phyloP scores from a whole-genome alignment of 2,329 filamentous ascomycete genomes.

The Microthyrium microscopicum region DNA sequence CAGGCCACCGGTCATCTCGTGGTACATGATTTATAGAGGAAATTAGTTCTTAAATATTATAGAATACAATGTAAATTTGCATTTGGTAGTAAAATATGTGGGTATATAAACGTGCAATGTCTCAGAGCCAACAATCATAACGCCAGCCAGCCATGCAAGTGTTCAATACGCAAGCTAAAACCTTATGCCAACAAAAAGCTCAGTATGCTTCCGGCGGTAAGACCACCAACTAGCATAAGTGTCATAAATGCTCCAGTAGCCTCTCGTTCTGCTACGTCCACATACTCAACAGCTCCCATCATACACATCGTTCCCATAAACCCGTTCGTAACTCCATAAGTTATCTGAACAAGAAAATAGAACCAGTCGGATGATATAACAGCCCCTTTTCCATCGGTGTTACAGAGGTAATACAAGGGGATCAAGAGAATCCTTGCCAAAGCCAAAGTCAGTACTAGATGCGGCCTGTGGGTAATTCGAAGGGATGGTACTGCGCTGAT shows the following conservation, averaged over 20 bases:
- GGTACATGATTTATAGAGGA: too few species aligned
- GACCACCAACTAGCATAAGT: constrained; percentile 66
- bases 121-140: too few species aligned
- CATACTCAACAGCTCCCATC: constrained; percentile 75
- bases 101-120: too few species aligned
- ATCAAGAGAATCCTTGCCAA: constrained; percentile 53
- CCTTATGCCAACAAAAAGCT: constrained; percentile 58
- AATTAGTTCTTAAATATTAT: too few species aligned
- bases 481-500: constrained; percentile 42
- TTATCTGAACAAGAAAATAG: constrained; percentile 71
- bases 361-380: constrained; percentile 66
- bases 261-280: constrained; percentile 67
- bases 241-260: constrained; percentile 91
- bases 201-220: constrained; percentile 71
- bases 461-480: constrained; percentile 43
- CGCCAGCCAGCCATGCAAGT: too few species aligned
- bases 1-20: too few species aligned
- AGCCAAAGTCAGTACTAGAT: constrained; percentile 49
- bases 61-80: too few species aligned
- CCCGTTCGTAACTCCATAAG: constrained; percentile 74
- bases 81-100: too few species aligned
- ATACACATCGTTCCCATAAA: constrained; percentile 78
- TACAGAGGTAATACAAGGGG: constrained; percentile 80
- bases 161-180: too few species aligned
- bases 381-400: constrained; percentile 59